Conservation (phyloP, 2,329 filamentous ascomycete genomes). For the Neopestalotiopsis sp. region DNA sequence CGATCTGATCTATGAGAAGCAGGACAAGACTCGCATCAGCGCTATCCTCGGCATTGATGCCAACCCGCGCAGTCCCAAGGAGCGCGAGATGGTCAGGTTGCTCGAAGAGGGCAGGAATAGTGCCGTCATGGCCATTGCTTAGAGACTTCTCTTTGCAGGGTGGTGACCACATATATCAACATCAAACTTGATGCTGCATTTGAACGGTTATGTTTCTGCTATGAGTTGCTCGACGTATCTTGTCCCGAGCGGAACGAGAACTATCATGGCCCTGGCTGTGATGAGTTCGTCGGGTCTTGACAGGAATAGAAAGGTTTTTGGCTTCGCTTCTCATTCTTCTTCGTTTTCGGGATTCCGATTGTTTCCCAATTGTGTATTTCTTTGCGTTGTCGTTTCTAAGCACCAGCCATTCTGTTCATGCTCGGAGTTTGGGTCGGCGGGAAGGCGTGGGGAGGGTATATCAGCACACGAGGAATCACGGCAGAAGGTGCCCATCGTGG, state of each 20-base stretch:
- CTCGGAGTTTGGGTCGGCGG: slow-evolving; percentile 1
- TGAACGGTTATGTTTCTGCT: too few relatives aligned
- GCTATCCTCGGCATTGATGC: slow-evolving; percentile 66
- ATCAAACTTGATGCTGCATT: not conserved
- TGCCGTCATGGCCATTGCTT: slow-evolving; percentile 38
- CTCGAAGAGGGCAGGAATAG: slow-evolving; percentile 55
- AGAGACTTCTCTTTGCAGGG: not conserved
- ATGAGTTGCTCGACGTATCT: too few relatives aligned
- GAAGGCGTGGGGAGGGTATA: not conserved
- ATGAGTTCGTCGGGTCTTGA: too few relatives aligned
- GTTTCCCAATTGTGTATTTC: not conserved
- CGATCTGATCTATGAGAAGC: slow-evolving; percentile 43
- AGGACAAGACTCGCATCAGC: slow-evolving; percentile 66
- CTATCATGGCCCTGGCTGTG: too few relatives aligned
- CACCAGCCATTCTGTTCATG: not conserved
- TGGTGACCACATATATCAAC: not conserved
- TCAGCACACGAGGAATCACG: not conserved
- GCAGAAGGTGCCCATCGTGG: not conserved
- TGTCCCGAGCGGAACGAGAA: too few relatives aligned
- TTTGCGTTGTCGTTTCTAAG: slow-evolving; percentile 6
- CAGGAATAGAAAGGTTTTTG: not conserved
- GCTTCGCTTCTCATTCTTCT: not conserved
- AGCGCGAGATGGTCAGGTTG: slow-evolving; percentile 61
- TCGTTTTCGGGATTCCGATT: not conserved
- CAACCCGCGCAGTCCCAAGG: slow-evolving; percentile 60